A percentile compares a stretch with the other conserved stretches of the same genome.
These are phyloP conservation scores for Lecanosticta acicola DNA, from an alignment of 2,329 filamentous ascomycete genomes.

Conservation along the genomic window DNA sequence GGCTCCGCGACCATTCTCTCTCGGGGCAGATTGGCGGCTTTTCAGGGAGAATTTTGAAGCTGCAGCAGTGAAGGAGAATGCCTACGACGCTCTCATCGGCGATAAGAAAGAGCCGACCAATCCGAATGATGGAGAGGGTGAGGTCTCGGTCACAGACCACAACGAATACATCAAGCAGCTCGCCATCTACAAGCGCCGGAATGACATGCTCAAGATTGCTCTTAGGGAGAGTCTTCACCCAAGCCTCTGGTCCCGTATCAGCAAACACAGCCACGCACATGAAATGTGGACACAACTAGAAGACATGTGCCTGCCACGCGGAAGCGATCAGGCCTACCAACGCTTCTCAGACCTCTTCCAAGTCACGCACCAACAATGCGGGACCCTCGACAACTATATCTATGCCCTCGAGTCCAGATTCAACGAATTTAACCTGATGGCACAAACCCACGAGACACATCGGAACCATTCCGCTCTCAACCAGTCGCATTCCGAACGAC, in stretches of 20 bases:
- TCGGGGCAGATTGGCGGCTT: conserved; percentile 24
- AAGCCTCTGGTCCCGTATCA: conserved; percentile 23
- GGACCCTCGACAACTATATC: conserved; percentile 26
- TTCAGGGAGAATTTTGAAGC: conserved; percentile 26
- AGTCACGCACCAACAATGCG: conserved; percentile 23
- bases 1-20: conserved; percentile 12
- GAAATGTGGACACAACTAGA: conserved; percentile 28
- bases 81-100: conserved; percentile 26
- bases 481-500: conserved; percentile 8
- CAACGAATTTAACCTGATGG: conserved; percentile 23
- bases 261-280: conserved; percentile 15
- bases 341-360: conserved; percentile 23
- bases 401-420: conserved; percentile 24
- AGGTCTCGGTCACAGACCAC: conserved; percentile 26
- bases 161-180: conserved; percentile 33
- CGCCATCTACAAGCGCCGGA: conserved; percentile 30
- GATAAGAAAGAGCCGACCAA: conserved; percentile 26
- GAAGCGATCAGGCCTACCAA: conserved; percentile 24
- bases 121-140: conserved; percentile 15
- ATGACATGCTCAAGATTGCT: conserved; percentile 24
- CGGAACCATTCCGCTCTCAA: conserved; percentile 9
- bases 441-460: conserved; percentile 15
- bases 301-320: conserved; percentile 28
- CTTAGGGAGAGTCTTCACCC: conserved; percentile 23
- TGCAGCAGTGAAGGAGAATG: conserved; percentile 30